Evolutionary conservation across 2,329 filamentous ascomycete genomes (phyloP), one percentile per base, ranked within the genome.

Genomic region (Aspergillus arachidicola): DNA sequence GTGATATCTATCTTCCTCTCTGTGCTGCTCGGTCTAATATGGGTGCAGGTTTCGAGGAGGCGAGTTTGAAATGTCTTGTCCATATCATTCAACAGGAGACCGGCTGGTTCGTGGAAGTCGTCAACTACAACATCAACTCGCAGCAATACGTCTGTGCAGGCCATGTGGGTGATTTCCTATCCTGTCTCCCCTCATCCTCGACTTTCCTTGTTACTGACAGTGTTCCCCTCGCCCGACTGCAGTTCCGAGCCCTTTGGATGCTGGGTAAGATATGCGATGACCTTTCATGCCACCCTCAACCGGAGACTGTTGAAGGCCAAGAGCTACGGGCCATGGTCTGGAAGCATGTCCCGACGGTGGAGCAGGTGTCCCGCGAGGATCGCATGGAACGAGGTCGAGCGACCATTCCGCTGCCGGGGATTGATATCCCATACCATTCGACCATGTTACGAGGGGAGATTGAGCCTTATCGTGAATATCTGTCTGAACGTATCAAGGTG

Each of bases 61-160:
- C 95, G 78, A 95, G 94, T 45, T 86, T 99, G 68, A 94, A 97
- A 77, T 98, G 97, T 75, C 93, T 99, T 43, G 94, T 98, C 26
- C 92, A 93, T 85, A 97, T 92, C 82, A 95, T 99, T 72, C 86
- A 93, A 0, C 93, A 97, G 78, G 90, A 93, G 78, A 98, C 94
- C 6, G 90, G 90, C 64, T 99, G 95, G 96, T 85, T 99, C 48
- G 82, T 99, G 68, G 95, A 99, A 82, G 98, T 99, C 84, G 95
- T 99, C 86, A 99, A 99, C 85, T 96, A 95, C 79, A 90, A 90
- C 77, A 86, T 90, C 65, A 85, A 87, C 67, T 89, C 89, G 79
- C 86, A 87, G 86, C 87, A 90, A 76, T 90, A 90, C 75, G 87
- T 90, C 66, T 86, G 85, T 71, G 87, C 87, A 69, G 87, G 87